Conservation (phyloP, 1,284 basidiomycete species). For the Marasmius sp. region DNA sequence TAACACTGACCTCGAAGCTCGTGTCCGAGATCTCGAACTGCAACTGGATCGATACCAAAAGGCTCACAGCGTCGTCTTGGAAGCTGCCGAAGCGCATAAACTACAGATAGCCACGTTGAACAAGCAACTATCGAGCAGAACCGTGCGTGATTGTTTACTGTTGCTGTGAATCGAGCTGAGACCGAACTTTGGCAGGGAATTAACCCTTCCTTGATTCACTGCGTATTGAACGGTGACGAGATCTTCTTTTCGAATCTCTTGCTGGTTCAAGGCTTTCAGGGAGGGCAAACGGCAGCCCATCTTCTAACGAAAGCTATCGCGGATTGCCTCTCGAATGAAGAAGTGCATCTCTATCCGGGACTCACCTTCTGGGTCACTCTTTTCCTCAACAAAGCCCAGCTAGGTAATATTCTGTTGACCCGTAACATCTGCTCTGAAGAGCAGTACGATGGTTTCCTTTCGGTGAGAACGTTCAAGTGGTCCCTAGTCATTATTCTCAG, state of each 20-base stretch:
- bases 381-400: conserved; percentile 62
- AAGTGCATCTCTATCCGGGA: conserved; percentile 53
- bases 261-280: conserved; percentile 60
- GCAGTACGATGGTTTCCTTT: conserved; percentile 64
- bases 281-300: conserved; percentile 68
- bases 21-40: conserved; percentile 64
- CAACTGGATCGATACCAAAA: conserved; percentile 71
- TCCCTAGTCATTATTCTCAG: neutral
- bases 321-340: conserved; percentile 59
- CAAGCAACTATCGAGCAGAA: conserved; percentile 54
- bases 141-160: conserved; percentile 32
- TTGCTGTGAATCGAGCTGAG: conserved; percentile 1
- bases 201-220: conserved; percentile 60
- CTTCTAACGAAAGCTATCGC: conserved; percentile 64
- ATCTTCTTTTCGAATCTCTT: conserved; percentile 62
- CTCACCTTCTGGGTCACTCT: conserved; percentile 72
- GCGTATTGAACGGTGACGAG: conserved; percentile 71
- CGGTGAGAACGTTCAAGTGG: conserved; percentile 26
- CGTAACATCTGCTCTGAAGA: conserved; percentile 58
- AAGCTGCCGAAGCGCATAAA: conserved; percentile 62
- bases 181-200: conserved; percentile 43
- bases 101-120: conserved; percentile 61
- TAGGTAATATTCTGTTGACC: conserved; percentile 48
- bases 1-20: conserved; percentile 59
- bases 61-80: conserved; percentile 58